phyloP scores from a whole-genome alignment of 306 rosid species.

The Corylus americana region DNA sequence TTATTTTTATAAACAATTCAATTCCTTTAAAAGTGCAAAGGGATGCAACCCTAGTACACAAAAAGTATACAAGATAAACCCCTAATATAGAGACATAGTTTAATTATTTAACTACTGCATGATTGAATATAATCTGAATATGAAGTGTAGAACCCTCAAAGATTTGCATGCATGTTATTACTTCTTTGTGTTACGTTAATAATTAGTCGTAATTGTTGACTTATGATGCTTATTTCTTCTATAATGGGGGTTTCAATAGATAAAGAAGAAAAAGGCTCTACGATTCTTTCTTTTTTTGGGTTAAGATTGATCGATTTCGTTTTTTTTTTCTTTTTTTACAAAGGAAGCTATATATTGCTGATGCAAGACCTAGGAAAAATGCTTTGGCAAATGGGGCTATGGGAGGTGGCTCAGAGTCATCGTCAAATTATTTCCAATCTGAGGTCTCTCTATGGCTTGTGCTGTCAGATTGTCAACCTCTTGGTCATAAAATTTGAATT shows the following conservation, averaged over 20 bases:
- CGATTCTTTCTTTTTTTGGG: background rate
- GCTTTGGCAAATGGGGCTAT: constrained; percentile 98
- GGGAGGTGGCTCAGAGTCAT: constrained; percentile 99
- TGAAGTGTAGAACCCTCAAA: background rate
- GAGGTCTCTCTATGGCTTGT: constrained; percentile 58
- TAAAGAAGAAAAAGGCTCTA: background rate
- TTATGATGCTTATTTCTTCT: background rate
- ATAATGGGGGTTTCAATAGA: background rate
- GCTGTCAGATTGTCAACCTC: constrained; percentile 27
- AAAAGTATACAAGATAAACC: no score
- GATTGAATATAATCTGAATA: background rate
- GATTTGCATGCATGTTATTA: background rate
- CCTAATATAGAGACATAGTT: no score
- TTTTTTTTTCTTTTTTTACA: background rate
- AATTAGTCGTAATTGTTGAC: background rate
- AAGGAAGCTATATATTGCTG: constrained; percentile 94
- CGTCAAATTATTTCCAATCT: constrained; percentile 86
- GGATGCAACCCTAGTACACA: no score
- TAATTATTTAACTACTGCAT: no score
- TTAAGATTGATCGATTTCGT: background rate
- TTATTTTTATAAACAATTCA: no score
- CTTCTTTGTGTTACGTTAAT: background rate
- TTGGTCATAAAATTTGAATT: constrained; percentile 14
- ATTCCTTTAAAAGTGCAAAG: no score
- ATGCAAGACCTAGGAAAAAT: constrained; percentile 96